These are phyloP conservation scores for Nothophytophthora sp. DNA, from an alignment of 352 stramenopile species.

Conservation along the genomic window DNA sequence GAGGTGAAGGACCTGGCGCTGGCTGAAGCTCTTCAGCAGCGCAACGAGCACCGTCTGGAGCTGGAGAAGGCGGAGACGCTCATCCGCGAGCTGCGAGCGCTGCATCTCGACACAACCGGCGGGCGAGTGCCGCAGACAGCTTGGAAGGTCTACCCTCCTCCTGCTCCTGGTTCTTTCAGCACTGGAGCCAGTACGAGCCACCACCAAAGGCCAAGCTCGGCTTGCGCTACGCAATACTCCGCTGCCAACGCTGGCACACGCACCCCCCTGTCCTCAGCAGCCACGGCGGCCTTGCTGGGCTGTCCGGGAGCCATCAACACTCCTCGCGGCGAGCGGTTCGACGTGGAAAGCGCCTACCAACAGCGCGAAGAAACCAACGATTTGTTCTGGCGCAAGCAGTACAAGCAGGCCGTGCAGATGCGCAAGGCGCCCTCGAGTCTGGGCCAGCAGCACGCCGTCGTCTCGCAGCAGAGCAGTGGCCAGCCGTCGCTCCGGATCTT, in stretches of 20 bases:
- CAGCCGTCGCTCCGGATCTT: slow-evolving; percentile 75
- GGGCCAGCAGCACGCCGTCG: slow-evolving; percentile 4
- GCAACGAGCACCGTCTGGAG: slow-evolving; percentile 51
- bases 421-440: slow-evolving; percentile 32
- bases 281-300: slow-evolving; percentile 24
- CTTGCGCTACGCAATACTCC: slow-evolving; percentile 22
- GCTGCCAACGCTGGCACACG: slow-evolving; percentile 18
- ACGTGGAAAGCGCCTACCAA: slow-evolving; percentile 51
- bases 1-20: slow-evolving; percentile 59
- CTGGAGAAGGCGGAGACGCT: slow-evolving; percentile 45
- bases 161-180: slow-evolving; percentile 2
- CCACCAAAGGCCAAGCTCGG: slow-evolving; percentile 7
- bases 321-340: slow-evolving; percentile 47
- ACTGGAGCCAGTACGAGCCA: slow-evolving; percentile 3
- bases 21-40: slow-evolving; percentile 54
- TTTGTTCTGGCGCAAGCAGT: slow-evolving; percentile 55
- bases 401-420: slow-evolving; percentile 57
- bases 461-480: slow-evolving; percentile 3
- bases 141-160: slow-evolving; percentile 22
- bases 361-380: slow-evolving; percentile 36
- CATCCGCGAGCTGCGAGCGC: slow-evolving; percentile 38
- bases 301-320: slow-evolving; percentile 30
- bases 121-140: slow-evolving; percentile 19
- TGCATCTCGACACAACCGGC: slow-evolving; percentile 20
- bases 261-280: slow-evolving; percentile 19